Evolutionary conservation across 2,329 filamentous ascomycete genomes (phyloP).

Genomic region (Curvularia spicifera): DNA sequence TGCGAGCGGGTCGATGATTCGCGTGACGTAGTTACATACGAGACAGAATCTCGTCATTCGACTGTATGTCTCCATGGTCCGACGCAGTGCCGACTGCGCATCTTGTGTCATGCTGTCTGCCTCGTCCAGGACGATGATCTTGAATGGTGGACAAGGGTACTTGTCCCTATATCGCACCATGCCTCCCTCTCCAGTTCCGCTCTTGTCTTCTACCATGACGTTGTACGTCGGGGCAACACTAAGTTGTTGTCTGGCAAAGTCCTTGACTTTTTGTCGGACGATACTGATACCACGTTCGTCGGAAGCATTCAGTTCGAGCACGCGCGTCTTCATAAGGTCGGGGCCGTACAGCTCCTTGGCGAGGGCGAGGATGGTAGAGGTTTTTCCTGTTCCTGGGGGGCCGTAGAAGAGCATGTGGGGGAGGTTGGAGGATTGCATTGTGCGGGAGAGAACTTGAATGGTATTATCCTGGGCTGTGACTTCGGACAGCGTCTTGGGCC

Average conservation of each 20-base stretch:
- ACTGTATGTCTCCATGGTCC: slow-evolving; percentile 98
- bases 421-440: slow-evolving; percentile 93
- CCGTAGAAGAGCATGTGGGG: slow-evolving; percentile 99
- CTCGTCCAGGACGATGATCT: slow-evolving; percentile 98
- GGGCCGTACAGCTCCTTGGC: slow-evolving; percentile 98
- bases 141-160: slow-evolving; percentile 96
- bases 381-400: slow-evolving; percentile 96
- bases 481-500: slow-evolving; percentile 91
- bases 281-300: slow-evolving; percentile 98
- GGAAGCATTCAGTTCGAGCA: slow-evolving; percentile 98
- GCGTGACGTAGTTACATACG: slow-evolving; percentile 97
- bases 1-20: slow-evolving; percentile 96
- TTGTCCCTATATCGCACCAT: slow-evolving; percentile 60
- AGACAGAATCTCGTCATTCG: slow-evolving; percentile 97
- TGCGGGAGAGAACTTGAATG: slow-evolving; percentile 87
- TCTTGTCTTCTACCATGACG: slow-evolving; percentile 61
- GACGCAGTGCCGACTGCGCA: slow-evolving; percentile 86
- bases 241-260: slow-evolving; percentile 95
- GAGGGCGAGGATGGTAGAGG: slow-evolving; percentile 93
- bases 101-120: slow-evolving; percentile 99
- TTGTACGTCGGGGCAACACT: slow-evolving; percentile 74
- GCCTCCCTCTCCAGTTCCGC: slow-evolving; percentile 32
- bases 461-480: slow-evolving; percentile 98
- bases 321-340: slow-evolving; percentile 87
- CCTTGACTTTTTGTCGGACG: slow-evolving; percentile 96